Conservation (phyloP, 805 yeast species). For the Candida sanyiensis region DNA sequence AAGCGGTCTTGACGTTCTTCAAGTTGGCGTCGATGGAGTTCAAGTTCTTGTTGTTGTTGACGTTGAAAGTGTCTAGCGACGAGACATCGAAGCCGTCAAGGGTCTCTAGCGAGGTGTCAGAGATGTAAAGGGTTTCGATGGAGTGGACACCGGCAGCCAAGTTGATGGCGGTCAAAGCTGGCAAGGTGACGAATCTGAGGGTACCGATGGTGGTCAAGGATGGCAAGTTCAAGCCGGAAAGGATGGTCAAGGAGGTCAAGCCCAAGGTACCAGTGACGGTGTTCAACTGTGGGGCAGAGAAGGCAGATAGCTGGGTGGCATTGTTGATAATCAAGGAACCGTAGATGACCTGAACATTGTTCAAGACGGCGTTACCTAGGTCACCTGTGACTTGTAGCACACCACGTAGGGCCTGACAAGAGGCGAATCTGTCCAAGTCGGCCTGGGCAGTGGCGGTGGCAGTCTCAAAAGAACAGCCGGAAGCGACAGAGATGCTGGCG, state of each 20-base stretch:
- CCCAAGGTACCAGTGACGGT: constrained; percentile 67
- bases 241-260: constrained; percentile 57
- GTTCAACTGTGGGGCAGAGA: constrained; percentile 76
- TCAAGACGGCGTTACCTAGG: constrained; percentile 58
- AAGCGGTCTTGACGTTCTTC: constrained; percentile 63
- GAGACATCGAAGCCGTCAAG: constrained; percentile 59
- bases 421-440: constrained; percentile 65
- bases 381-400: constrained; percentile 65
- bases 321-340: constrained; percentile 70
- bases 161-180: constrained; percentile 68
- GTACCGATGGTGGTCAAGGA: constrained; percentile 76
- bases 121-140: constrained; percentile 62
- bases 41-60: constrained; percentile 87
- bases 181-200: constrained; percentile 75
- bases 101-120: constrained; percentile 67
- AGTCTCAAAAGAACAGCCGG: constrained; percentile 60
- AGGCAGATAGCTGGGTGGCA: constrained; percentile 53
- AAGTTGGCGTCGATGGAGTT: constrained; percentile 66
- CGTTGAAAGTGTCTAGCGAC: constrained; percentile 50
- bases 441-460: constrained; percentile 75
- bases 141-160: constrained; percentile 66
- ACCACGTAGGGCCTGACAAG: constrained; percentile 80
- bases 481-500: constrained; percentile 41
- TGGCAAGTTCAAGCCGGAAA: constrained; percentile 69
- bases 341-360: constrained; percentile 68